Conservation (phyloP, 2,329 filamentous ascomycete species). For the Aspergillus terreus region DNA sequence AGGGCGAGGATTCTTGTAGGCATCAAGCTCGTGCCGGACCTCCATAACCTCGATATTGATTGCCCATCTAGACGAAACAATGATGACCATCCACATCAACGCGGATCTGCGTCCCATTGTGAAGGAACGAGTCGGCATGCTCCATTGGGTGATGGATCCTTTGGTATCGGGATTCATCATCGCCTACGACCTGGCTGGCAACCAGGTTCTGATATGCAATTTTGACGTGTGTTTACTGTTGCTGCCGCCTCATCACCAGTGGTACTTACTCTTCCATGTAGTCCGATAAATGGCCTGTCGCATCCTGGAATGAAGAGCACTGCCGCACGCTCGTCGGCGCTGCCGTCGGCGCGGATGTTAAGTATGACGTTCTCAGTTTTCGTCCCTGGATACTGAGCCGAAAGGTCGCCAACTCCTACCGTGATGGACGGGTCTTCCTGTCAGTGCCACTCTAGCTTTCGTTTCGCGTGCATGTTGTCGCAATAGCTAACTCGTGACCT, state of each 20-base stretch:
- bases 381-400: no score
- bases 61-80: slow-evolving; percentile 35
- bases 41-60: no score
- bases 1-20: slow-evolving; percentile 44
- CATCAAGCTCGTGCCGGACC: no score
- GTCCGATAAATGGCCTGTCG: slow-evolving; percentile 32
- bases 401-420: no score
- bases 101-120: slow-evolving; percentile 39
- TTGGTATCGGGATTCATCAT: slow-evolving; percentile 44
- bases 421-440: slow-evolving; percentile 17
- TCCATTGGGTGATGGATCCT: slow-evolving; percentile 46
- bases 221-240: slow-evolving; percentile 31
- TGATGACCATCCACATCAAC: slow-evolving; percentile 48
- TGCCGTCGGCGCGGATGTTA: no score
- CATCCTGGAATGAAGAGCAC: slow-evolving; percentile 30
- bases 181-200: slow-evolving; percentile 40
- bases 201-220: slow-evolving; percentile 44
- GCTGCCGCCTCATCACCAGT: no score
- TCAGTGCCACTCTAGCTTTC: slow-evolving; percentile 17
- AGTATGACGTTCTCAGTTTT: no score
- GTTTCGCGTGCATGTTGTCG: slow-evolving; percentile 26
- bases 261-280: slow-evolving; percentile 5
- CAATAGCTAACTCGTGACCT: neutral
- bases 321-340: no score
- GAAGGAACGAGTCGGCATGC: slow-evolving; percentile 39